These are phyloP conservation scores for Pseudonitzschia multistriata DNA, from an alignment of 108 stramenopile genomes.

Conservation along the genomic window DNA sequence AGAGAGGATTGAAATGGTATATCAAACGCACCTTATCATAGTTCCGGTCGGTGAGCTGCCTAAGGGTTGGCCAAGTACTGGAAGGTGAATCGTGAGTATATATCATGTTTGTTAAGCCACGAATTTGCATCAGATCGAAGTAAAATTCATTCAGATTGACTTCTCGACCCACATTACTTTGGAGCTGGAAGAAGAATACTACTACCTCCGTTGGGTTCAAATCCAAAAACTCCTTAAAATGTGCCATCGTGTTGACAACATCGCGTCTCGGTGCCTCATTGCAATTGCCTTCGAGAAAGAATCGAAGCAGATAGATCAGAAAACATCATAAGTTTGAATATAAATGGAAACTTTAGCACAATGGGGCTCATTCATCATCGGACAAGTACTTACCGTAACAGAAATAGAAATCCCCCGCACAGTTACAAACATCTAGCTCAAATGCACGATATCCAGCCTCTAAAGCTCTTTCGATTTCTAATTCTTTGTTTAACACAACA, in stretches of 20 bases:
- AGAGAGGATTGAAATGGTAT: not conserved
- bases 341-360: not conserved
- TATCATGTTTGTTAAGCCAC: conserved; percentile 30
- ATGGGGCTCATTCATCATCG: not conserved
- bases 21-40: conserved; percentile 25
- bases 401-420: conserved; percentile 47
- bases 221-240: conserved; percentile 52
- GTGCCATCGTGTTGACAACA: conserved; percentile 38
- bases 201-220: conserved; percentile 56
- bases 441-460: conserved; percentile 69
- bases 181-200: conserved; percentile 59
- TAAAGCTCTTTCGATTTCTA: conserved; percentile 55
- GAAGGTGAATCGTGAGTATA: conserved; percentile 21
- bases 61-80: conserved; percentile 57
- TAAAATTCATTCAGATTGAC: conserved; percentile 33
- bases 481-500: conserved; percentile 48
- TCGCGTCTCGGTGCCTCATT: conserved; percentile 41
- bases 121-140: conserved; percentile 13
- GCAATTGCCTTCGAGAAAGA: conserved; percentile 24
- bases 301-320: not conserved
- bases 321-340: not conserved
- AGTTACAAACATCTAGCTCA: conserved; percentile 63
- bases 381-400: conserved; percentile 36
- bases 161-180: conserved; percentile 32
- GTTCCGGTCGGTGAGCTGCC: conserved; percentile 36